These are phyloP conservation scores for Populus davidiana DNA, from an alignment of 345 rosid genomes.

Conservation along the genomic window DNA sequence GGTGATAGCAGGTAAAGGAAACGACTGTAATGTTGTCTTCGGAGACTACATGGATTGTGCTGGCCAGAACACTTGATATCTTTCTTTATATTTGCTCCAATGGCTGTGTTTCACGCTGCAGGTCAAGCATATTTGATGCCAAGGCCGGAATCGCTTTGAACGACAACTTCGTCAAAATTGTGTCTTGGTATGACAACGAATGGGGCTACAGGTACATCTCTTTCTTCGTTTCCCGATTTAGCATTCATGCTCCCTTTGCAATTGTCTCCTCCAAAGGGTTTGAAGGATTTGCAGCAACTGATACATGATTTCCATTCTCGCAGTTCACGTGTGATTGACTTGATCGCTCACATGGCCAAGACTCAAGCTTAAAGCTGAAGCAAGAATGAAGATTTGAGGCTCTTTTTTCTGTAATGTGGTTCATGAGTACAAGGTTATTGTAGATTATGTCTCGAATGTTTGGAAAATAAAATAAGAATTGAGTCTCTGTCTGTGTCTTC, in stretches of 20 bases:
- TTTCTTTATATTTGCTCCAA: not conserved
- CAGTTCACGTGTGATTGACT: slow-evolving; percentile 77
- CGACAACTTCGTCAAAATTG: slow-evolving; percentile 63
- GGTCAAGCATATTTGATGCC: slow-evolving; percentile 96
- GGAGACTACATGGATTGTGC: not conserved
- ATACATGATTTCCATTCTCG: slow-evolving; percentile 10
- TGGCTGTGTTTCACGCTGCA: slow-evolving; percentile 1
- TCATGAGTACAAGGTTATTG: not conserved
- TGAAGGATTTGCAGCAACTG: not conserved
- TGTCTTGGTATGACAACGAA: slow-evolving; percentile 90
- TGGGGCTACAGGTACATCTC: slow-evolving; percentile 77
- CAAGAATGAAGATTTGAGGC: not conserved
- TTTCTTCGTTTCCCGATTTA: not conserved
- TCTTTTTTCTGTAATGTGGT: not conserved
- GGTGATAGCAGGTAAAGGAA: slow-evolving; percentile 63
- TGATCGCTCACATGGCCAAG: slow-evolving; percentile 45
- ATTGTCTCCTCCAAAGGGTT: not conserved
- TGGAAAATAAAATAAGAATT: not conserved
- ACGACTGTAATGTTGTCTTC: not conserved
- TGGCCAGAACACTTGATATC: not conserved
- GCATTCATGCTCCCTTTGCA: not conserved
- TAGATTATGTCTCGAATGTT: not conserved
- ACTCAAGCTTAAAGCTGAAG: slow-evolving; percentile 1
- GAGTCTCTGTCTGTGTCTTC: not conserved
- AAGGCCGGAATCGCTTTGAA: slow-evolving; percentile 87